Evolutionary conservation across 768 basidiomycete genomes (phyloP), one percentile per base, ranked within the genome.

Genomic region (Leccinellum albellum): DNA sequence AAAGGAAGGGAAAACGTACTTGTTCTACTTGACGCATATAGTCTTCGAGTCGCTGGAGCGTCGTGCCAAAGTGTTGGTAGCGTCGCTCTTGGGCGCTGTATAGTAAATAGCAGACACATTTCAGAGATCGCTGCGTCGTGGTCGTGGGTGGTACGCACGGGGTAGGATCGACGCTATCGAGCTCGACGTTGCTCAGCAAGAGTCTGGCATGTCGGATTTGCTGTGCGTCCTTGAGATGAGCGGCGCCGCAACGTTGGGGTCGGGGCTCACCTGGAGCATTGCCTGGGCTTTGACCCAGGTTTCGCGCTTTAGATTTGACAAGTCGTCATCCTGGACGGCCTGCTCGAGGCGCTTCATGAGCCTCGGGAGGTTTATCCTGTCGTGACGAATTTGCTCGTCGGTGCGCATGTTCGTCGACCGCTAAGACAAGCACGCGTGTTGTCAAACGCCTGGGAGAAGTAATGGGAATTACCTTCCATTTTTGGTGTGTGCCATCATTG

Each of bases 311-410:
- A 64, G 59, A 1, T 69, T 65, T 10, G 61, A 66, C 76, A 76
- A 73, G 52, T 76, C 55, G 60, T 65, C 69, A 13, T 71, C 67
- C 21, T 70, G 71, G 0, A 81, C 70, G 10, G 79, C 76, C 63
- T 80, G 82, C 56, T 90, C 86, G 0, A 91, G 78, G 54, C 83
- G 70, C 45, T 79, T 76, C 5, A 90, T 70, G 7, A 91, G 77
- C 50, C 86, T 78, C 10, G 73, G 71, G 9, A 91, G 75, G 70
- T 91, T 91, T 13, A 91, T 81, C 61, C 82, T 79, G 73, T 91
- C 86, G 56, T 88, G 88, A 35, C 64, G 56, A 17, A 57, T 56
- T 56, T 72, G 68, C 45, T 72, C 72, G 56, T 63, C 56, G 33
- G 68, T 70, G 15, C 65, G 70, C 70, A 72, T 72, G 56, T 35